A percentile compares a stretch with the other conserved stretches of the same genome.
Evolutionary conservation across 306 rosid genomes (phyloP).

Genomic region (Cicer judaicum): DNA sequence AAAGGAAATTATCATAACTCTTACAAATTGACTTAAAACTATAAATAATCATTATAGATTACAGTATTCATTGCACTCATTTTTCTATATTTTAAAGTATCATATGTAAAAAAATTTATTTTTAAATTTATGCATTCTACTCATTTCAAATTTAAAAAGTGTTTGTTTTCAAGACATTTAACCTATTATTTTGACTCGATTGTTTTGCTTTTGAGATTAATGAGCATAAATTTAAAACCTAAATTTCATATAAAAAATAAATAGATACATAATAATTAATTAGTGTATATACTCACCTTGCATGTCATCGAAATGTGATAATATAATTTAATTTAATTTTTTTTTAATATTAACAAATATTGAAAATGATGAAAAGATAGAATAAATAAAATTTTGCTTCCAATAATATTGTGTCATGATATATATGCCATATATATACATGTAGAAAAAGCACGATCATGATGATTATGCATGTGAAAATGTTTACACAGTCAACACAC

Average conservation of each 20-base stretch:
- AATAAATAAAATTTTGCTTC: slow-evolving; percentile 19
- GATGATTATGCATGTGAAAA: slow-evolving; percentile 48
- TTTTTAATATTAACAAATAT: neutral
- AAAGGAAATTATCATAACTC: neutral
- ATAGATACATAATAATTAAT: neutral
- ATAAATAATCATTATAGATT: neutral
- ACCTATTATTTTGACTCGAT: slow-evolving; percentile 3
- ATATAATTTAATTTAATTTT: too few relatives aligned
- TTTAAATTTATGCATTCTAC: too few relatives aligned
- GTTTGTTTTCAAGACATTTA: neutral
- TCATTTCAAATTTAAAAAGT: too few relatives aligned
- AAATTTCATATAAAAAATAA: slow-evolving; percentile 13
- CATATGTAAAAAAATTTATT: too few relatives aligned
- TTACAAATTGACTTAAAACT: neutral
- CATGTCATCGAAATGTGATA: neutral
- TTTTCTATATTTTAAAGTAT: too few relatives aligned
- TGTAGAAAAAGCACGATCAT: slow-evolving; percentile 42
- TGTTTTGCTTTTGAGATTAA: neutral
- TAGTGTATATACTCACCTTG: neutral
- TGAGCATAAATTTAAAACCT: slow-evolving; percentile 4
- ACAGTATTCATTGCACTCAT: too few relatives aligned
- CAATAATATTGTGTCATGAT: neutral
- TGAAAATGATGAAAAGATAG: neutral
- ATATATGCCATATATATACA: neutral
- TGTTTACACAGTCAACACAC: slow-evolving; percentile 49